Evolutionary conservation across 129 eudicot genomes (phyloP), one percentile per base, ranked within the genome.

Genomic region (Lonicera japonica): DNA sequence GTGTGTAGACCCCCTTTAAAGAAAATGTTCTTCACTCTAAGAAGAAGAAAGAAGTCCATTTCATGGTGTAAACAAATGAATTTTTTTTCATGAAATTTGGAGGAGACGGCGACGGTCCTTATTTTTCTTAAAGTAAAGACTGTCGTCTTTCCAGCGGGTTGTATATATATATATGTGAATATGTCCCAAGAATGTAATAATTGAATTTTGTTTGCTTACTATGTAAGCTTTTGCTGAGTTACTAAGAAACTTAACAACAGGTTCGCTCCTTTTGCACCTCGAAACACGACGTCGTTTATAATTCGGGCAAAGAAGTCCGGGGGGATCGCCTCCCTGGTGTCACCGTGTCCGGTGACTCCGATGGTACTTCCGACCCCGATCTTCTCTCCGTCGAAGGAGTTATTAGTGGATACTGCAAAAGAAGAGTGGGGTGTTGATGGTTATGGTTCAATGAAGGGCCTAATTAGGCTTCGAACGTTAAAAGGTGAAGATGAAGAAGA

Each of bases 261-360:
- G 50, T 79, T 79, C 0, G 90, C 87, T 8, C 94, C 96, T 21
- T 88, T 54, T 65, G 97, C 97, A 0, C 97, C 97, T 7, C 73
- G 97, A 40, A 90, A 90, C 67, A 90, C 97, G 1, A 75, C 95
- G 0, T 90, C 95, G 43, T 90, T 78, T 60, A 36, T 90, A 25
- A 90, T 90, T 15, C 68, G 97, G 1, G 94, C 97, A 1, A 90
- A 90, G 75, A 90, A 90, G 71, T 66, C 89, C 0, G 97, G 97
- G 34, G 97, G 97, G 16, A 90, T 86, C 45, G 84, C 95, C 0
- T 78, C 88, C 0, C 17, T 90, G 14, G 97, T 90, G 25, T 90
- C 97, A 5, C 97, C 97, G 0, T 83, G 79, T 40, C 95, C 95
- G 1, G 85, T 81, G 67, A 90, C 97, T 0, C 97, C 95, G 3